phyloP scores from a whole-genome alignment of 305 asterid species.

The Plantago coronopus region DNA sequence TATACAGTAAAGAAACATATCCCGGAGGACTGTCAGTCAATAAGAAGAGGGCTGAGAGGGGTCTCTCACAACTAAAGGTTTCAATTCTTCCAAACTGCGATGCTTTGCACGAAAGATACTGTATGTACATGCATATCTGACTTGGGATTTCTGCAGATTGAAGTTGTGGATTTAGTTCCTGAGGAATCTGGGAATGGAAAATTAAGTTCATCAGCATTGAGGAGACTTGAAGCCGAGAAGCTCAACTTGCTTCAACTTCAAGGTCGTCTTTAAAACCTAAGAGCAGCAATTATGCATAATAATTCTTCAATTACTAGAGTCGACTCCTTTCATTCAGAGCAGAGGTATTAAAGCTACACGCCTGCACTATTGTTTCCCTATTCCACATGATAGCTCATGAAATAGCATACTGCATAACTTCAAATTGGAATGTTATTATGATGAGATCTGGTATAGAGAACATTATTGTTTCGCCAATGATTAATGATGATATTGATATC shows the following conservation, averaged over 20 bases:
- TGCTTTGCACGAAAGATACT: background rate
- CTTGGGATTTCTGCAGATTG: constrained; percentile 41
- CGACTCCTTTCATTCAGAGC: no score
- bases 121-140: background rate
- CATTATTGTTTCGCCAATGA: no score
- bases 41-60: constrained; percentile 70
- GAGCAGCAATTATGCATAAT: no score
- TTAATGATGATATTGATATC: no score
- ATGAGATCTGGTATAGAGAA: no score
- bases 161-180: constrained; percentile 60
- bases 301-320: no score
- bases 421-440: no score
- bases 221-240: constrained; percentile 60
- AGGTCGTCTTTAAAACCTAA: constrained; percentile 23
- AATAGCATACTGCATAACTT: no score
- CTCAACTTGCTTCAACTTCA: constrained; percentile 29
- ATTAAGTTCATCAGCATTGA: constrained; percentile 57
- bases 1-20: constrained; percentile 75
- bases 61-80: constrained; percentile 74
- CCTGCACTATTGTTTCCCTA: no score
- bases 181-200: constrained; percentile 55
- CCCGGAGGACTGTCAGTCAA: constrained; percentile 80
- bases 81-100: background rate
- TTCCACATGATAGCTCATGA: no score
- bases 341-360: no score